Evolutionary conservation across 176 grass and related monocot species (phyloP).

Genomic region (Dendrocalamus sinicus): DNA sequence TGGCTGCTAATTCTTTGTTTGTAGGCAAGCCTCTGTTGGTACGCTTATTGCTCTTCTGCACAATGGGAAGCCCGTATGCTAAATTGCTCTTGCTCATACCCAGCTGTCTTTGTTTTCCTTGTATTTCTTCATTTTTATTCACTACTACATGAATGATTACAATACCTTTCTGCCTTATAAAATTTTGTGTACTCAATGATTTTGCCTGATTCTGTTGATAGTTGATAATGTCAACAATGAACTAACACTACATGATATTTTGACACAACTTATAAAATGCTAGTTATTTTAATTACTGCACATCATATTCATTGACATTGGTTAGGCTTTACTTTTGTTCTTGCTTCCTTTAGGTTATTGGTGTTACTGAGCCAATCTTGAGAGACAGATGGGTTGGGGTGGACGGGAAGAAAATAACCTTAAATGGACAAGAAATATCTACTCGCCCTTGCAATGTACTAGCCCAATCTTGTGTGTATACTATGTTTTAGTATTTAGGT

Average conservation of each 20-base stretch:
- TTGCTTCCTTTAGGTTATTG: slow-evolving; percentile 63
- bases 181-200: neutral
- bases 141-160: neutral
- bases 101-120: slow-evolving; percentile 19
- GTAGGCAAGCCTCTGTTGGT: slow-evolving; percentile 87
- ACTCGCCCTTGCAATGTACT: slow-evolving; percentile 70
- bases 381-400: slow-evolving; percentile 91
- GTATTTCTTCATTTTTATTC: slow-evolving; percentile 15
- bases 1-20: slow-evolving; percentile 37
- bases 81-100: slow-evolving; percentile 26
- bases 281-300: neutral
- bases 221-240: slow-evolving; percentile 17
- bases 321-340: slow-evolving; percentile 9
- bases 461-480: slow-evolving; percentile 79
- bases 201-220: slow-evolving; percentile 26
- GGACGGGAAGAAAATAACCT: slow-evolving; percentile 68
- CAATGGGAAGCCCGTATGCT: slow-evolving; percentile 79
- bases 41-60: slow-evolving; percentile 82
- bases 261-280: neutral
- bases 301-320: neutral
- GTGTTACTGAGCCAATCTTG: slow-evolving; percentile 83
- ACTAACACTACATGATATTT: neutral
- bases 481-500: slow-evolving; percentile 13
- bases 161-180: neutral
- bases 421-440: slow-evolving; percentile 80